Evolutionary conservation across 2,329 filamentous ascomycete species (phyloP), one percentile per base, ranked within the genome.

Genomic region (Tolypocladium tropicale): DNA sequence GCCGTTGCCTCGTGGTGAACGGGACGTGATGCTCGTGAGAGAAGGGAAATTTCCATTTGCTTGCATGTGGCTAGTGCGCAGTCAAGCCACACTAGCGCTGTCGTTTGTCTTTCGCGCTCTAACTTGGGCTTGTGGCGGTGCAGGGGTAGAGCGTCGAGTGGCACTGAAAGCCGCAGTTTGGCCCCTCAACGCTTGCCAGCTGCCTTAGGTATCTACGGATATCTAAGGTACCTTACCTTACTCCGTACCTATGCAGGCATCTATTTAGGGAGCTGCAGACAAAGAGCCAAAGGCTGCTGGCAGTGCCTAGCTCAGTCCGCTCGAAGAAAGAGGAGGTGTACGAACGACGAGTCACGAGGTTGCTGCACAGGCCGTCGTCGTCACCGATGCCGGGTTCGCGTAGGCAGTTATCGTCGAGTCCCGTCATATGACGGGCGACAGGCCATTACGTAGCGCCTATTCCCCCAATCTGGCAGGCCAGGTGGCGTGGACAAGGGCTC

Each of bases 41-140:
- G 59, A 49, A 63, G 64, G 64, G 65, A 70, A 70, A 69, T 70
- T 70, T 70, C 66, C 65, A 65, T 62, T 55, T n/a, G 50, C 21
- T n/a, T 14, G 28, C 5, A 21, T 9, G 46, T 50, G 46, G 46
- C 46, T 50, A n/a, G 46, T 49, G 46, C 28, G 9, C 12, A 10
- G 16, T 18, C 28, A 32, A 49, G 46, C 46, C 46, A 50, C 46
- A 33, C 14, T 21, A 5, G 46, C 14, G 18, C 9, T 10, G 25
- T 14, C 11, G 9, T 3, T n/a, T n/a, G n/a, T n/a, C n/a, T n/a
- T n/a, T n/a, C n/a, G n/a, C n/a, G 28, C 46, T 14, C n/a, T n/a
- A n/a, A 4, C 9, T 30, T 9, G 1, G 25, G 16, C 18, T 3
- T 33, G 46, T 50, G 46, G 46, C 46, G 46, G 46, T 50, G 46